Percentiles rank a stretch among this genome's conserved stretches.
phyloP scores from a whole-genome alignment of 2,329 filamentous ascomycete genomes.

The Chrysoporthe puriensis region DNA sequence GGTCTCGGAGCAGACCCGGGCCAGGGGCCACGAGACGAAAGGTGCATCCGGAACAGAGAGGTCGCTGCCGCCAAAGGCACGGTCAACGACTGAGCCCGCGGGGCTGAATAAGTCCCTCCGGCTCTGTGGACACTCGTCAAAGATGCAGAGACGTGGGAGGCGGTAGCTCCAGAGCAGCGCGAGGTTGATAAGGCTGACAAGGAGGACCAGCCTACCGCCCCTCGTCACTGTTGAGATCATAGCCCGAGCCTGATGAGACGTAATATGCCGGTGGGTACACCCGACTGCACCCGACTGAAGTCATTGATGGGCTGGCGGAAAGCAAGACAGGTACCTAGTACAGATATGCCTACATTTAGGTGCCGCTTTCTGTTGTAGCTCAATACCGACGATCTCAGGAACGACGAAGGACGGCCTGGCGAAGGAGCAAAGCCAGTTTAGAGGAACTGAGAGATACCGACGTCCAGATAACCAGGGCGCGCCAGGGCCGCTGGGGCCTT shows the following conservation, averaged over 20 bases:
- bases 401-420: neutral
- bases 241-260: neutral
- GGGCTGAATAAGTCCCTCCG: neutral
- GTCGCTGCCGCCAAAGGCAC: slow-evolving; percentile 37
- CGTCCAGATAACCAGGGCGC: neutral
- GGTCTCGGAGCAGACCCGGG: slow-evolving; percentile 48
- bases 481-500: neutral
- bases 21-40: slow-evolving; percentile 51
- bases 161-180: slow-evolving; percentile 34
- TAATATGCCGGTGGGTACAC: neutral
- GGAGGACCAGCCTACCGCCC: slow-evolving; percentile 30
- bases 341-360: neutral
- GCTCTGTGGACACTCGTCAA: slow-evolving; percentile 26
- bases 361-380: neutral
- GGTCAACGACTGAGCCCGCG: neutral
- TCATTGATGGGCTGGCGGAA: neutral
- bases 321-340: neutral
- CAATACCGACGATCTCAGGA: neutral
- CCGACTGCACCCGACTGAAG: neutral
- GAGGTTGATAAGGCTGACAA: slow-evolving; percentile 32
- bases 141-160: slow-evolving; percentile 33
- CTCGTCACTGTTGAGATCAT: slow-evolving; percentile 27
- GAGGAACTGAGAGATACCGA: neutral
- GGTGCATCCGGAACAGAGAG: slow-evolving; percentile 44
- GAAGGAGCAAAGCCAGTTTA: neutral